Evolutionary conservation across 306 rosid genomes (phyloP).

Genomic region (Psophocarpus tetragonolobus): DNA sequence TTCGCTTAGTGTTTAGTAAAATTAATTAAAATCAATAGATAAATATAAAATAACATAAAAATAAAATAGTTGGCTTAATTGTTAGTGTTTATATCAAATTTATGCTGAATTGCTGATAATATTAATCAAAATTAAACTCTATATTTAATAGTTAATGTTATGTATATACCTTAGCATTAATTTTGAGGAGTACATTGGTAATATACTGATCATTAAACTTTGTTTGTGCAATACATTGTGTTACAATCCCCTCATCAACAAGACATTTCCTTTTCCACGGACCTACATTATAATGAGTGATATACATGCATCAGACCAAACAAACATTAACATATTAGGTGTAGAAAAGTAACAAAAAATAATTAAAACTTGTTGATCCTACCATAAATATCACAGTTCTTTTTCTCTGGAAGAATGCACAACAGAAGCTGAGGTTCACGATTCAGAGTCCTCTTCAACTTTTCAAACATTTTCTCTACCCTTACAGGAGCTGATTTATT

Average conservation of each 20-base stretch:
- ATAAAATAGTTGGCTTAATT: no score
- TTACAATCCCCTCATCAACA: slow-evolving; percentile 34
- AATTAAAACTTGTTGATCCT: background rate
- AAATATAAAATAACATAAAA: no score
- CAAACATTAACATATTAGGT: background rate
- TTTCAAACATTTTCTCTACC: slow-evolving; percentile 33
- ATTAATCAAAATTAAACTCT: background rate
- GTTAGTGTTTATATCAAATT: no score
- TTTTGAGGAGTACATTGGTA: slow-evolving; percentile 51
- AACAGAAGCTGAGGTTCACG: slow-evolving; percentile 27
- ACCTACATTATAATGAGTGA: slow-evolving; percentile 28
- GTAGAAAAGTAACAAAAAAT: background rate
- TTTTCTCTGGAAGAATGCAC: slow-evolving; percentile 55
- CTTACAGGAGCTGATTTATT: slow-evolving; percentile 30
- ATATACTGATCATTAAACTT: slow-evolving; percentile 48
- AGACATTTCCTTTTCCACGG: slow-evolving; percentile 56
- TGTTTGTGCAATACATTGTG: slow-evolving; percentile 51
- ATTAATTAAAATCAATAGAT: no score
- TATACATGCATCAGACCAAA: background rate
- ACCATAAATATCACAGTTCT: slow-evolving; percentile 56
- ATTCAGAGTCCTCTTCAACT: background rate
- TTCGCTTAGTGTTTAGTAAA: no score
- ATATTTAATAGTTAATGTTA: background rate
- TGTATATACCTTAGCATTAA: slow-evolving; percentile 53
- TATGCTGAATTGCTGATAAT: no score